Conservation (phyloP, 352 stramenopile genomes). For the Globisporangium takayamanum region DNA sequence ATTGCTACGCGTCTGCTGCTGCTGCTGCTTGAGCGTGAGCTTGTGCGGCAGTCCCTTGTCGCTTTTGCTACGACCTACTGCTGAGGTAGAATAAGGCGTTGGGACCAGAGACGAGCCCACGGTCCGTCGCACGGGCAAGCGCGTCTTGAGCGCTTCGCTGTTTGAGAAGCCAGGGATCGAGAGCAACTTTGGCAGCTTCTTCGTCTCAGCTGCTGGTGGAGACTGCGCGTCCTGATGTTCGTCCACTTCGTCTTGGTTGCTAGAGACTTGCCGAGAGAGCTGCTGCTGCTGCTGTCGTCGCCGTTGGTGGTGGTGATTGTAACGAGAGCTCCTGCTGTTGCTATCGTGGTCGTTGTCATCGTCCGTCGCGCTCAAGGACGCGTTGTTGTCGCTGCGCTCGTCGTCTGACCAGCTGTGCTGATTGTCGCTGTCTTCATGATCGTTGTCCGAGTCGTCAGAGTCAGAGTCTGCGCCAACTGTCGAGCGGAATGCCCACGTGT, state of each 20-base stretch:
- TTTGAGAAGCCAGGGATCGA: conserved; percentile 16
- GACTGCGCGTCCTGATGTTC: not conserved
- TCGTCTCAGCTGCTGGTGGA: not conserved
- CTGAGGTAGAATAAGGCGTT: not conserved
- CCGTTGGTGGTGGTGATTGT: too few species aligned
- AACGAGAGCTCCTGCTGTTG: not conserved
- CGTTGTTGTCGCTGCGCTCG: not conserved
- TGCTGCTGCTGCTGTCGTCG: not conserved
- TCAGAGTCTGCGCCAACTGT: conserved; percentile 38
- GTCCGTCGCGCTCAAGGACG: not conserved
- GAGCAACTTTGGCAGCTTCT: conserved; percentile 9
- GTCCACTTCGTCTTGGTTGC: not conserved
- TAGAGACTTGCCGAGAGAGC: not conserved
- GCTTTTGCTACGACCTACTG: not conserved
- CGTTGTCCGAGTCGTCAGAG: conserved; percentile 8
- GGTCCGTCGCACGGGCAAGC: conserved; percentile 3
- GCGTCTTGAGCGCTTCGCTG: conserved; percentile 14
- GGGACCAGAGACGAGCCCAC: not conserved
- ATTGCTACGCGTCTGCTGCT: conserved; percentile 3
- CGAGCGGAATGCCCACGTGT: conserved; percentile 52
- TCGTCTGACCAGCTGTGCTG: conserved; percentile 6
- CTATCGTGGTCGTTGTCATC: not conserved
- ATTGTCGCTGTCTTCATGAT: not conserved
- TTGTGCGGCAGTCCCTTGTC: not conserved
- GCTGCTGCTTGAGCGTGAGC: conserved; percentile 1